A percentile compares a stretch with the other conserved stretches of the same genome.
These are phyloP conservation scores for Talaromyces albobiverticillius DNA, from an alignment of 2,329 filamentous ascomycete genomes.

Conservation along the genomic window DNA sequence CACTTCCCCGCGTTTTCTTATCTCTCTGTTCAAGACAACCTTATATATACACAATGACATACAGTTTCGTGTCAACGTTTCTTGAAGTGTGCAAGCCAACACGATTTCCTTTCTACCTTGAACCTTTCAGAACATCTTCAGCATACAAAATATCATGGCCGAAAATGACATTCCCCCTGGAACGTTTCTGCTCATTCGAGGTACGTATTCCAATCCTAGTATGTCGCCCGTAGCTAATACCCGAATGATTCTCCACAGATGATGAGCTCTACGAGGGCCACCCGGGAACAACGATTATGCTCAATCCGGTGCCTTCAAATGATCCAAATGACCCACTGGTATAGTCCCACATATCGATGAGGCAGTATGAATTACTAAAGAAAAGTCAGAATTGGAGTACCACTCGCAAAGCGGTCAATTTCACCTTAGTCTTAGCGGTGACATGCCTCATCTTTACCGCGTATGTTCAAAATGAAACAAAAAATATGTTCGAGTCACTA, in stretches of 20 bases:
- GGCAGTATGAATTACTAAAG: neutral
- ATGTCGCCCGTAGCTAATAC: neutral
- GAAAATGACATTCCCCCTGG: conserved; percentile 21
- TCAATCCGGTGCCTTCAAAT: conserved; percentile 36
- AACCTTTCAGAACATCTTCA: no score
- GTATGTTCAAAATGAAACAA: neutral
- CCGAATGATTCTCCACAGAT: neutral
- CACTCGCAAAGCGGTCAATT: conserved; percentile 42
- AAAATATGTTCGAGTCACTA: neutral
- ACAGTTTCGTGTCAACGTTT: no score
- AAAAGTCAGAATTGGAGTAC: conserved; percentile 42
- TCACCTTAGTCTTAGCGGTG: conserved; percentile 41
- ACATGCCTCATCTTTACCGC: conserved; percentile 4
- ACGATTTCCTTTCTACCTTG: no score
- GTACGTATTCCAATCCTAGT: conserved; percentile 10
- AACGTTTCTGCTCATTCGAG: conserved; percentile 25
- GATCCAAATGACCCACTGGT: conserved; percentile 40
- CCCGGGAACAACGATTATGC: conserved; percentile 22
- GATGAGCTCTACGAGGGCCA: conserved; percentile 11
- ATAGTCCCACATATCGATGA: conserved; percentile 7
- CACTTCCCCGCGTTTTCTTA: conserved; percentile 1
- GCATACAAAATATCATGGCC: neutral
- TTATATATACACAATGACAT: no score
- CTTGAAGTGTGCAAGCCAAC: no score
- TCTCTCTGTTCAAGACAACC: no score